Percentiles rank a stretch among this genome's conserved stretches.
Conservation (phyloP, 2,329 filamentous ascomycete genomes). For the Fusarium dlaminii region DNA sequence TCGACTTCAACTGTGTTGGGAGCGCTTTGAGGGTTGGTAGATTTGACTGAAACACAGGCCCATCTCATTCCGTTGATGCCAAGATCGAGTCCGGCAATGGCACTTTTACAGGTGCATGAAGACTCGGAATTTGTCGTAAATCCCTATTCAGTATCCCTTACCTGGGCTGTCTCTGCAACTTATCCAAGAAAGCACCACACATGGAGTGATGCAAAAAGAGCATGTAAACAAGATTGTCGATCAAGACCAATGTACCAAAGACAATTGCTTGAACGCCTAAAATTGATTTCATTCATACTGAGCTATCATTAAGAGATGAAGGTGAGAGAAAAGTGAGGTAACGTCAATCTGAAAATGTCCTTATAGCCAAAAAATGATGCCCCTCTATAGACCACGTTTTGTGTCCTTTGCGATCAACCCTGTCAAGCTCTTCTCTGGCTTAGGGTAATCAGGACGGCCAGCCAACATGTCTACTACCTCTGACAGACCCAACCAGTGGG, state of each 20-base stretch:
- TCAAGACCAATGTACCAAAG: background rate
- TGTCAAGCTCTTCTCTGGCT: constrained; percentile 59
- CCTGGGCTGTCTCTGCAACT: background rate
- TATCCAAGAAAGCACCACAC: no score
- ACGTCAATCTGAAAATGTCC: constrained; percentile 11
- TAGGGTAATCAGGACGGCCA: constrained; percentile 68
- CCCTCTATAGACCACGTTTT: constrained; percentile 60
- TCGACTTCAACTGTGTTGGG: background rate
- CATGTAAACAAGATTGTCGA: background rate
- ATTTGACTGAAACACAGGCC: no score
- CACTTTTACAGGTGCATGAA: background rate
- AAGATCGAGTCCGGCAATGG: background rate
- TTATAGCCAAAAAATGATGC: constrained; percentile 12
- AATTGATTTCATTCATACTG: constrained; percentile 29
- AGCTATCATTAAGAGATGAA: constrained; percentile 35
- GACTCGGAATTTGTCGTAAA: background rate
- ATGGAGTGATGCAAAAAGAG: background rate
- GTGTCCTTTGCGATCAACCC: constrained; percentile 68
- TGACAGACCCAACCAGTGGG: constrained; percentile 87
- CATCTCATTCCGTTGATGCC: background rate
- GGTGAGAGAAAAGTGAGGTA: constrained; percentile 13
- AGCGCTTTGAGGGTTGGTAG: background rate
- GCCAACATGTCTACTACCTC: constrained; percentile 85
- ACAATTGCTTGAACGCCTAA: constrained; percentile 21
- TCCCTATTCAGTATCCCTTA: background rate